Evolutionary conservation across 1,284 basidiomycete species (phyloP).

Genomic region (Pyrrhoderma noxium): DNA sequence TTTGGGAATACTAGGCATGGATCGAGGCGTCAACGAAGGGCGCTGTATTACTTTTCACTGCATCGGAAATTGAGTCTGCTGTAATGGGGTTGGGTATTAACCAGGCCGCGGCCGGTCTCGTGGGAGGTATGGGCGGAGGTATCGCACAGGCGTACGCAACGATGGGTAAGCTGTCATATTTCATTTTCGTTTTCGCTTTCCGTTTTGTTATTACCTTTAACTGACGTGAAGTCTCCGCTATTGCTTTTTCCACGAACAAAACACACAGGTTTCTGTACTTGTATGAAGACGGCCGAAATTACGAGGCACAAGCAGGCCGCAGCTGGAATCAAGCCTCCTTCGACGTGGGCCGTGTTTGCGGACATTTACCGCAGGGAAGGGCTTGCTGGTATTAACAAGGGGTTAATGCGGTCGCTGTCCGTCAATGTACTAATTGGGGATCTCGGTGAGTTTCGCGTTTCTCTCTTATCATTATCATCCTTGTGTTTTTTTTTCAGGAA

Average conservation of each 20-base stretch:
- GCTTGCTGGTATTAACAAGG: constrained; percentile 97
- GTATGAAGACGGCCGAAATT: constrained; percentile 98
- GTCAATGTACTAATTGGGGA: constrained; percentile 99
- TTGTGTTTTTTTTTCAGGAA: neutral
- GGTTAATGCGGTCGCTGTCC: constrained; percentile 97
- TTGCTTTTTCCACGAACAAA: no score
- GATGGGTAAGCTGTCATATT: constrained; percentile 71
- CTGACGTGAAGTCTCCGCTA: no score
- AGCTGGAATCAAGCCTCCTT: constrained; percentile 84
- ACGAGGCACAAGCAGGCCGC: constrained; percentile 94
- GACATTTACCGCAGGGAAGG: constrained; percentile 95
- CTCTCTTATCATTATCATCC: neutral
- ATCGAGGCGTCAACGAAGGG: constrained; percentile 99
- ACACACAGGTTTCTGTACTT: constrained; percentile 87
- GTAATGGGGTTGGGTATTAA: constrained; percentile 61
- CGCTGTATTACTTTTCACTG: constrained; percentile 91
- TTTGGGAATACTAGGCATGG: constrained; percentile 67
- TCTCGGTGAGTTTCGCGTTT: constrained; percentile 64
- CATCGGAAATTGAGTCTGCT: constrained; percentile 86
- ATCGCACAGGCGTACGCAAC: constrained; percentile 98
- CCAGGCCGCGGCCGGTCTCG: constrained; percentile 78
- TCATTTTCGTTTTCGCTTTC: neutral
- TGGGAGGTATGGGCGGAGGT: constrained; percentile 98
- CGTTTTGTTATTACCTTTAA: neutral
- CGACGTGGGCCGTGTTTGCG: constrained; percentile 90